Percentiles rank a stretch among this genome's conserved stretches.
Evolutionary conservation across 1,139 yeast genomes (phyloP).

Genomic region (Saccharomyces hybrid): DNA sequence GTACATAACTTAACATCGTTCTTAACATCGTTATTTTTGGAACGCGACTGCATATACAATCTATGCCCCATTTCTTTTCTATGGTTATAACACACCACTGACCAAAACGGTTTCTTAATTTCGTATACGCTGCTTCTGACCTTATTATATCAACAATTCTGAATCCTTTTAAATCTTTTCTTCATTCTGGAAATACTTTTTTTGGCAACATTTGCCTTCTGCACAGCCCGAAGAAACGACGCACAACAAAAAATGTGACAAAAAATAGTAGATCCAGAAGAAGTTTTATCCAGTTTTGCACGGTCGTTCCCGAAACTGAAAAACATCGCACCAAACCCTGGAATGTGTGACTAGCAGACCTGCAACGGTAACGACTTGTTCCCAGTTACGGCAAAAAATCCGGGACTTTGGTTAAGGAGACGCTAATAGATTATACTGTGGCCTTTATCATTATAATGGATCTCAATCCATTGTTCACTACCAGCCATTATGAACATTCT

Average conservation of each 20-base stretch:
- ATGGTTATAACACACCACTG: neutral
- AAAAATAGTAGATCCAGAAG: neutral
- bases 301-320: neutral
- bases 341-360: neutral
- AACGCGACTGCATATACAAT: neutral
- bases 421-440: neutral
- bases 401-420: neutral
- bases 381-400: neutral
- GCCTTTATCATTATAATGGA: neutral
- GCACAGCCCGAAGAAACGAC: neutral
- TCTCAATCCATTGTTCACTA: neutral
- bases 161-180: neutral
- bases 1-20: neutral
- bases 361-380: neutral
- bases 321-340: neutral
- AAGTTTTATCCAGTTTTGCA: neutral
- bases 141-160: neutral
- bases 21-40: neutral
- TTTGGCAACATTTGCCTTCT: neutral
- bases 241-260: neutral
- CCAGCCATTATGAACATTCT: neutral
- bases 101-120: neutral
- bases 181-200: neutral
- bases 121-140: neutral
- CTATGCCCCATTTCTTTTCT: no score